These are phyloP conservation scores for Cladophialophora immunda DNA, from an alignment of 2,329 filamentous ascomycete species.

Conservation along the genomic window DNA sequence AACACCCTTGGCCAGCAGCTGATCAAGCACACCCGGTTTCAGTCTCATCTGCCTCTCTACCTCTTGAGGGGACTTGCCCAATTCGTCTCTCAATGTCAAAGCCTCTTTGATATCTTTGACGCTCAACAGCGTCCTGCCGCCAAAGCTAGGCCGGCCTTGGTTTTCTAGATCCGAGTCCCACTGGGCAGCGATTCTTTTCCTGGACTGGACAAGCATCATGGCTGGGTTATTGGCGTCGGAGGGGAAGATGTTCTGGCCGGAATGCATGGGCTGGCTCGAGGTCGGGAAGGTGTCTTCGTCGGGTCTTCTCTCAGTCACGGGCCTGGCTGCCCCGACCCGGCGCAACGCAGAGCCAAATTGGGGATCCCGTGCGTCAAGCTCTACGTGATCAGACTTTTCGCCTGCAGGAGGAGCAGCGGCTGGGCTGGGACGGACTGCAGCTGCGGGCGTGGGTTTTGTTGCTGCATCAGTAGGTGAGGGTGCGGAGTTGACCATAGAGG, in stretches of 20 bases:
- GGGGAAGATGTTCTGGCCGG: slow-evolving; percentile 49
- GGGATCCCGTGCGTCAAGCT: slow-evolving; percentile 68
- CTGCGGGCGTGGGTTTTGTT: slow-evolving; percentile 26
- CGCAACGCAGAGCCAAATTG: slow-evolving; percentile 83
- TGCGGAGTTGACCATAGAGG: slow-evolving; percentile 35
- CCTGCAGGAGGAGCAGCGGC: slow-evolving; percentile 28
- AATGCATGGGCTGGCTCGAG: slow-evolving; percentile 43
- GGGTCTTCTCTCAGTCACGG: slow-evolving; percentile 51
- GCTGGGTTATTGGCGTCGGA: slow-evolving; percentile 60
- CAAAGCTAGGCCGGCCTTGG: slow-evolving; percentile 51
- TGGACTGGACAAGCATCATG: slow-evolving; percentile 61
- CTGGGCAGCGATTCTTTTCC: slow-evolving; percentile 59
- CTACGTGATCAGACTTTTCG: slow-evolving; percentile 49
- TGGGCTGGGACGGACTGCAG: slow-evolving; percentile 37
- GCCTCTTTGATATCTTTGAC: slow-evolving; percentile 59
- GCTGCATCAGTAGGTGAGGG: slow-evolving; percentile 27
- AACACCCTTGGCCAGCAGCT: slow-evolving; percentile 29
- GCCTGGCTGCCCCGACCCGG: slow-evolving; percentile 62
- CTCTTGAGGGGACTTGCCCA: slow-evolving; percentile 46
- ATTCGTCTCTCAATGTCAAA: slow-evolving; percentile 57
- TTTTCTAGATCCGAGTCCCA: slow-evolving; percentile 65
- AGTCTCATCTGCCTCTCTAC: slow-evolving; percentile 57
- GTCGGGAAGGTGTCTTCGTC: slow-evolving; percentile 42
- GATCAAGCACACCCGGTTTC: slow-evolving; percentile 53
- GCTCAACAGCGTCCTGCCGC: slow-evolving; percentile 58